Evolutionary conservation across 164 flowering plant genomes (phyloP), one percentile per base, ranked within the genome.

Genomic region (Nymphaea thermarum): DNA sequence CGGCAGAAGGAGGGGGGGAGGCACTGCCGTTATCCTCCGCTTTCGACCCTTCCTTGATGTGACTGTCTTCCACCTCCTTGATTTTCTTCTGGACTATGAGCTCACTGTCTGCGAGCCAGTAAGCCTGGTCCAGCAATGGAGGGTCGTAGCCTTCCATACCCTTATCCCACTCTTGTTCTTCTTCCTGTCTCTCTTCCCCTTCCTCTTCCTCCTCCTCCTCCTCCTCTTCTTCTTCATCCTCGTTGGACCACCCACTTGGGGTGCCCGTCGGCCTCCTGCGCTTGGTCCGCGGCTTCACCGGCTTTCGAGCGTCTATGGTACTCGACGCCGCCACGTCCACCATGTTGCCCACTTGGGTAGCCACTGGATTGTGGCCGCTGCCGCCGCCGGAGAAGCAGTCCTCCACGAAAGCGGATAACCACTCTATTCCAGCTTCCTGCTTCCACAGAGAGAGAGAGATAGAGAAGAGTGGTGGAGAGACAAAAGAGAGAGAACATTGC

Each of bases 61-160:
- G 7, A 11, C 7, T 8, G 8, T 51, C 57, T 51, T 43, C 55
- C 78, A 42, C 51, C 72, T 43, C 62, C 71, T 43, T 57, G 65
- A 6, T 42, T 72, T 4, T 42, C 62, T 36, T 44, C 17, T 3
- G 44, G 43, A 15, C 60, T 62, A 82, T 81, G 68, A 86, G 84
- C 66, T 86, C 86, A 72, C 90, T 86, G 11, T 82, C 87, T 47
- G 87, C 88, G 44, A 86, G 66, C 90, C 88, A 84, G 63, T 79
- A 72, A 25, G 84, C 71, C 67, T 86, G 87, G 51, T 81, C 82
- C 55, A 82, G 84, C 71, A 84, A 65, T 63, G 80, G 87, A 15
- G 85, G 82, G 80, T 78, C 83, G 0, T 77, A 68, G 62, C 65
- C 16, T 47, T 59, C 71, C 71, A 75, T 65, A 42, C 74, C 75